Evolutionary conservation across 2,329 filamentous ascomycete genomes (phyloP), one percentile per base, ranked within the genome.

Genomic region (Ceratocystis cubensis): DNA sequence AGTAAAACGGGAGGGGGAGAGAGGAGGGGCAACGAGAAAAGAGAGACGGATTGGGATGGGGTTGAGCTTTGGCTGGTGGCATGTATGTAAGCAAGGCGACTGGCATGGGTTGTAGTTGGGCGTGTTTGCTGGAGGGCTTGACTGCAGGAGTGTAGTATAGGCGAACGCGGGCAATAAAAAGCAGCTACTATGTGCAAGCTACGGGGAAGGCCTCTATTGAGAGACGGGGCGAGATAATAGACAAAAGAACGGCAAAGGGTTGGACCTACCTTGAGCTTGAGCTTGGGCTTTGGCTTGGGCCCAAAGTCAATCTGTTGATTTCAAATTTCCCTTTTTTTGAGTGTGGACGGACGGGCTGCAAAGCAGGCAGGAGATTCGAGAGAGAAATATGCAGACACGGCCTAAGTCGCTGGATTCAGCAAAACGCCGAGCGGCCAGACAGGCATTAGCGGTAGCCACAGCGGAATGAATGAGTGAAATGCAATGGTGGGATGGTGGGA

Each of bases 351-450:
- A 53, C 22, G 48, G 37, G 48, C 48, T 53, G 20, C 48, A 53
- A 28, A 53, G 48, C 22, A 53, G 25, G 48, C 5, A 37, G 56
- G 25, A 17, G 17, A 30, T 10, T 30, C 6, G 22, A 22, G 6
- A 8, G 46, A 50, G n/a, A 22, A 50, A 22, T 50, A 50, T 50
- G 46, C n/a, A 37, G 28, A 59, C 56, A 59, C 56, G 56, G 56
- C 56, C 25, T 20, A 59, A 33, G 56, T 30, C 56, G 3, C 56
- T 59, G 28, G 28, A 59, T 59, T 33, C 28, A 59, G 56, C 56
- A 59, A 59, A 37, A 30, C 28, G 25, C 56, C 56, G 28, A 59
- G 56, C 28, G 10, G 28, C 56, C 25, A 59, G 56, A 37, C 48
- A 53, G 48, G 48, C 48, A 53, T 53, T 53, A 25, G 20, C 48